These are phyloP conservation scores for Phytophthora syringae DNA, from an alignment of 352 stramenopile genomes.

Conservation along the genomic window DNA sequence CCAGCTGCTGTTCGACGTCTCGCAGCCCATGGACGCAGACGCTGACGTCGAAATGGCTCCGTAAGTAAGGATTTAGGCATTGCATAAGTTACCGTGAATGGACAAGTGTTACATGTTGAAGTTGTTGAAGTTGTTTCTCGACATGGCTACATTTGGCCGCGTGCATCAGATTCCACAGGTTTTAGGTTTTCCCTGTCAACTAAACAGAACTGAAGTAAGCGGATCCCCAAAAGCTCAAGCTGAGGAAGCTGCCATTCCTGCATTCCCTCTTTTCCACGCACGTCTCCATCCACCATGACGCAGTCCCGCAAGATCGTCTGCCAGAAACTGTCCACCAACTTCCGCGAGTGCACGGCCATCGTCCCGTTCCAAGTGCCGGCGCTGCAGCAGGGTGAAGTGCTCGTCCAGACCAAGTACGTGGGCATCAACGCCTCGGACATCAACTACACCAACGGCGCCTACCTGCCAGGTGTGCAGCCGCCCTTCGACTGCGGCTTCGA, in stretches of 20 bases:
- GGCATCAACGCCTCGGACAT: constrained; percentile 71
- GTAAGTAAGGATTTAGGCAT: constrained; percentile 19
- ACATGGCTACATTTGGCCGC: no score
- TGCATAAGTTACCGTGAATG: not conserved
- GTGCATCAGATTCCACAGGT: not conserved
- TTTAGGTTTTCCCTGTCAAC: constrained; percentile 7
- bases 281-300: constrained; percentile 35
- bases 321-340: constrained; percentile 82
- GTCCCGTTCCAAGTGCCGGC: constrained; percentile 49
- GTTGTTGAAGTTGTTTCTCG: not conserved
- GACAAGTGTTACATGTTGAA: constrained; percentile 2
- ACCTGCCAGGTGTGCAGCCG: constrained; percentile 42
- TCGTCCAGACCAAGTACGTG: constrained; percentile 61
- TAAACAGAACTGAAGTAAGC: constrained; percentile 4
- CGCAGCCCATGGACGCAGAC: constrained; percentile 46
- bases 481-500: constrained; percentile 66
- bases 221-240: constrained; percentile 1
- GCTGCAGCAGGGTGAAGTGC: constrained; percentile 52
- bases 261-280: constrained; percentile 12
- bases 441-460: constrained; percentile 65
- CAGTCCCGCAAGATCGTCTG: constrained; percentile 83
- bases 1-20: constrained; percentile 63
- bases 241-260: constrained; percentile 16
- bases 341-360: constrained; percentile 77
- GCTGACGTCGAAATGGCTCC: constrained; percentile 40